phyloP scores from a whole-genome alignment of 2,329 filamentous ascomycete species.

The Coniochaeta hoffmannii region DNA sequence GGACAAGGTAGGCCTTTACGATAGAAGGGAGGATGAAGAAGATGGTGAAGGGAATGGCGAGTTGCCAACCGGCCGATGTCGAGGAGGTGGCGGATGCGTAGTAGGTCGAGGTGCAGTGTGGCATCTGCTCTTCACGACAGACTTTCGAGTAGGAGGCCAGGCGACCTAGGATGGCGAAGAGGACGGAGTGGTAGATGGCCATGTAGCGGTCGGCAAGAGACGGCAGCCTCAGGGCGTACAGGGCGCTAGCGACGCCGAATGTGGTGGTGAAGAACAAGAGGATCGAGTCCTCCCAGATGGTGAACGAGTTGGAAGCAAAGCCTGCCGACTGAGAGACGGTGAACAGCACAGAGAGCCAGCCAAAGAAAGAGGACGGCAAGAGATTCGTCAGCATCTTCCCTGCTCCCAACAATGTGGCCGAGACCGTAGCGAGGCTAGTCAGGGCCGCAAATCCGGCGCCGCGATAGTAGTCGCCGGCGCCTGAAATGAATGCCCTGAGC shows the following conservation, averaged over 20 bases:
- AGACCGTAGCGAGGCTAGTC: conserved; percentile 33
- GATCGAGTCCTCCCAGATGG: conserved; percentile 97
- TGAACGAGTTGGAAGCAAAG: conserved; percentile 96
- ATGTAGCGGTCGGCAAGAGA: conserved; percentile 61
- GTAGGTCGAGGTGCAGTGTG: conserved; percentile 90
- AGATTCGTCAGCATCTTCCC: conserved; percentile 42
- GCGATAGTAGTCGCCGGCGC: conserved; percentile 31
- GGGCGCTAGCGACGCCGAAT: conserved; percentile 69
- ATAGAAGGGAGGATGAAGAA: conserved; percentile 65
- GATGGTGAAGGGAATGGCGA: conserved; percentile 70
- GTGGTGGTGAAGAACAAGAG: conserved; percentile 85
- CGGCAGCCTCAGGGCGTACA: conserved; percentile 68
- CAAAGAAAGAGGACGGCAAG: conserved; percentile 73
- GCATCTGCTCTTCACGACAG: conserved; percentile 97
- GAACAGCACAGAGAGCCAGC: conserved; percentile 76
- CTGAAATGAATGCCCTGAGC: conserved; percentile 22
- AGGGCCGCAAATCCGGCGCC: conserved; percentile 34
- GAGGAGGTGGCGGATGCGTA: conserved; percentile 89
- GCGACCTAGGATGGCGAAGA: conserved; percentile 74
- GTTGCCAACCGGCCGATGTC: conserved; percentile 86
- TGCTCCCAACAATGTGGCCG: conserved; percentile 32
- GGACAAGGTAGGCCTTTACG: conserved; percentile 70
- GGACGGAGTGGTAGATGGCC: conserved; percentile 75
- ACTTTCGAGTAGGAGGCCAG: conserved; percentile 82
- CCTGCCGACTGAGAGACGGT: conserved; percentile 84